Evolutionary conservation across 2,329 filamentous ascomycete species (phyloP), one percentile per base, ranked within the genome.

Genomic region (Raffaelea albimanens): DNA sequence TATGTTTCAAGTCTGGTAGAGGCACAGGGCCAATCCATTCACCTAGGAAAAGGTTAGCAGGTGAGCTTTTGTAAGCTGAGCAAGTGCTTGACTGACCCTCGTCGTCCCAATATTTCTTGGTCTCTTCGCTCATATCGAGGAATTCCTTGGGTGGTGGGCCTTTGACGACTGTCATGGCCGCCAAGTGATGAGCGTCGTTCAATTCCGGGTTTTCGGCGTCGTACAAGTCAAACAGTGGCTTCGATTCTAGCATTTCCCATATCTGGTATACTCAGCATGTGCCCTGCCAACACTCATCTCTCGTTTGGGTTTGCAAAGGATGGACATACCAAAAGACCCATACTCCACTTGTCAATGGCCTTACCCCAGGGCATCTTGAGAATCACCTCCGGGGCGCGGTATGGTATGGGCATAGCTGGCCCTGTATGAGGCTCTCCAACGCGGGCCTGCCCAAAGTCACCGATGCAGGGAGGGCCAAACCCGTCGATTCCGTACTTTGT

Each of bases 321-420:
- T 7, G 31, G 16, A 36, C 52, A 51, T 53, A 66, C 63, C 54
- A 66, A 43, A 13, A 66, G 53, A 33, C 59, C 64, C 1, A 59
- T 48, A 29, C 59, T 63, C 65, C 64, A 68, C 18, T 60, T 53
- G 53, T 68, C 64, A 18, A 66, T 59, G 14, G 53, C 36, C 34
- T 55, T 52, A 10, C 59, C 57, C 63, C 63, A 67, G 0, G 52
- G 46, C 57, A 65, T 64, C 16, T 58, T 54, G n/a, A 67, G 56
- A 51, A 67, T 61, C 3, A 67, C 58, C 47, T 67, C 64, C 0
- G 64, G 65, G 19, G 64, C 59, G 18, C 61, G 59, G 46, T 63
- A 63, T 1, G 50, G 57, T 5, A 55, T 9, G 3, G 61, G 60
- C 58, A 63, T 63, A 5, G 57, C 60, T 3, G 48, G 53, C 2